These are phyloP conservation scores for Amaranthus hypochondriacus DNA, from an alignment of 148 eudicot genomes.

Conservation along the genomic window DNA sequence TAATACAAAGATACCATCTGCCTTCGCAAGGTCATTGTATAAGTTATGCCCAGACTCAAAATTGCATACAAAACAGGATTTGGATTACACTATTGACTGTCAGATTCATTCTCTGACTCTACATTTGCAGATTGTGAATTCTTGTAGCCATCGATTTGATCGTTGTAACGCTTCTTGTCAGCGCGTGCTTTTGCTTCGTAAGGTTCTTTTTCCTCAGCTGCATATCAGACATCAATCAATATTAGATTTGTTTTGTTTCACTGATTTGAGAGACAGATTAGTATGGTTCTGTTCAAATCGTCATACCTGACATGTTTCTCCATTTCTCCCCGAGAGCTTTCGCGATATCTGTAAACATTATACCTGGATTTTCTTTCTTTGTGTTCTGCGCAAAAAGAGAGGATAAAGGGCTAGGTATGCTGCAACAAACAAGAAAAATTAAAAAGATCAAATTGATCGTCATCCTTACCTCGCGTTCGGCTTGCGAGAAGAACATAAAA, in stretches of 20 bases:
- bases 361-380: constrained; percentile 69
- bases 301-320: constrained; percentile 71
- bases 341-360: constrained; percentile 50
- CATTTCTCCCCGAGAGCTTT: constrained; percentile 81
- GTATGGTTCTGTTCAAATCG: neutral
- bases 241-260: neutral
- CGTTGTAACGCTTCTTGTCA: constrained; percentile 72
- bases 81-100: constrained; percentile 34
- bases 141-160: constrained; percentile 64
- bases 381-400: constrained; percentile 42
- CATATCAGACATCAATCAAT: constrained; percentile 11
- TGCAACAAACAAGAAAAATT: neutral
- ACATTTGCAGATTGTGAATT: constrained; percentile 46
- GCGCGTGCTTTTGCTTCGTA: constrained; percentile 71
- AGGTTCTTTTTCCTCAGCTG: constrained; percentile 91
- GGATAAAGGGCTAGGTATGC: too few species aligned
- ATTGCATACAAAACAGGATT: neutral
- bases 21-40: neutral
- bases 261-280: neutral
- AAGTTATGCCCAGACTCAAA: neutral
- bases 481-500: constrained; percentile 68
- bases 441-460: neutral
- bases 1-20: too few species aligned
- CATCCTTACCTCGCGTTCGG: constrained; percentile 73
- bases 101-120: constrained; percentile 70